Evolutionary conservation across 768 basidiomycete species (phyloP).

Genomic region (Russula abietina): DNA sequence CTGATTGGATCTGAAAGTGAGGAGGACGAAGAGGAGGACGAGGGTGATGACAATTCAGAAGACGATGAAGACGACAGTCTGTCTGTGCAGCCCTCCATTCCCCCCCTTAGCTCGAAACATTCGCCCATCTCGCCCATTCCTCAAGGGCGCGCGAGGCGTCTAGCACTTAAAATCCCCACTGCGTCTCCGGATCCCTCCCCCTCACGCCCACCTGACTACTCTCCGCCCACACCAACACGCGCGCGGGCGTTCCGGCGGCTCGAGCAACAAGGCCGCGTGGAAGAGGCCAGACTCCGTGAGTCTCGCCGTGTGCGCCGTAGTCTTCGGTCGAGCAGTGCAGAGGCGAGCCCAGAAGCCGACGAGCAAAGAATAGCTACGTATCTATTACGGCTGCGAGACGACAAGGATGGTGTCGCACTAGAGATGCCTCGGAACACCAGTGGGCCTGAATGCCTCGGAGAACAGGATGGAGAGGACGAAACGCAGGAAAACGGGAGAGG

Average conservation of each 20-base stretch:
- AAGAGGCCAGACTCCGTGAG: slow-evolving; percentile 20
- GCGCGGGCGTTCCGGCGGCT: slow-evolving; percentile 23
- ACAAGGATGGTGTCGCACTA: neutral
- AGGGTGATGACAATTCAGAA: slow-evolving; percentile 12
- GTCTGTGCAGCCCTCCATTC: neutral
- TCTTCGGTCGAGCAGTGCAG: neutral
- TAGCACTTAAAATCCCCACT: slow-evolving; percentile 12
- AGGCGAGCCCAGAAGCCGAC: slow-evolving; percentile 4
- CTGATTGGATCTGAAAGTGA: slow-evolving; percentile 1
- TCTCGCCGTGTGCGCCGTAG: slow-evolving; percentile 6
- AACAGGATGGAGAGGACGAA: neutral
- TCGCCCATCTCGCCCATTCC: neutral
- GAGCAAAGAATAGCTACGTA: neutral
- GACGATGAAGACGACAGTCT: neutral
- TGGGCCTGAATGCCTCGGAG: neutral
- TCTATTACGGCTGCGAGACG: slow-evolving; percentile 6
- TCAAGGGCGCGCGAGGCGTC: neutral
- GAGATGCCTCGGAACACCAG: neutral
- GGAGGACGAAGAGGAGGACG: slow-evolving; percentile 18
- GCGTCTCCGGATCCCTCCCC: slow-evolving; percentile 9
- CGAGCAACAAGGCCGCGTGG: slow-evolving; percentile 12
- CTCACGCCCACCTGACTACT: slow-evolving; percentile 17
- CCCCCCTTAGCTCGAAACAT: neutral
- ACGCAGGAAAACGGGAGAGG: neutral
- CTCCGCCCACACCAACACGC: slow-evolving; percentile 27